Evolutionary conservation across 2,329 filamentous ascomycete species (phyloP).

Genomic region (Sclerotiophoma versabilis): DNA sequence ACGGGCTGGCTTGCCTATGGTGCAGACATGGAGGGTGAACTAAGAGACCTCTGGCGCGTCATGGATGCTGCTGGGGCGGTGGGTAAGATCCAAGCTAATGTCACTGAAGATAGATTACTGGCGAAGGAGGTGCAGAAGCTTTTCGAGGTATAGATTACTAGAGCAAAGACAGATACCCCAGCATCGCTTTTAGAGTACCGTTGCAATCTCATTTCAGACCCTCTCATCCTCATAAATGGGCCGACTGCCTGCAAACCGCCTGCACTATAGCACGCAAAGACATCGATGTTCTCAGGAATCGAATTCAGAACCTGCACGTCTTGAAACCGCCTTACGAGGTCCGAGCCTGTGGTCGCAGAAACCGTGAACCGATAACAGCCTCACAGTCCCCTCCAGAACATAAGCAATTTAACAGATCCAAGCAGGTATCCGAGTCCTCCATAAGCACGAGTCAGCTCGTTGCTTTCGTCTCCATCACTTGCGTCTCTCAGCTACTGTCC

Average conservation of each 20-base stretch:
- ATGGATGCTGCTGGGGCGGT: conserved; percentile 77
- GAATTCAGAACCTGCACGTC: too few relatives aligned
- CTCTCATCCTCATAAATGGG: too few relatives aligned
- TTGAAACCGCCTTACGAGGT: too few relatives aligned
- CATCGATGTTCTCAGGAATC: too few relatives aligned
- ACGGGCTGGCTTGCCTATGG: conserved; percentile 79
- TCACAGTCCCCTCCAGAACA: background rate
- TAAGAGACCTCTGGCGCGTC: conserved; percentile 79
- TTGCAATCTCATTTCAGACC: too few relatives aligned
- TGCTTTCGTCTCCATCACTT: background rate
- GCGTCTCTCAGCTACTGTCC: background rate
- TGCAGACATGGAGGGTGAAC: conserved; percentile 71
- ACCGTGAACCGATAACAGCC: background rate
- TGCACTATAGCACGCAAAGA: too few relatives aligned
- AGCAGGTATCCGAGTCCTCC: background rate
- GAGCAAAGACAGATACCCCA: conserved; percentile 10
- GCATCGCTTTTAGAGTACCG: conserved; percentile 10
- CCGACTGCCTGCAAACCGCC: too few relatives aligned
- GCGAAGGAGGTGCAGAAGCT: conserved; percentile 46
- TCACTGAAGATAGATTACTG: conserved; percentile 40
- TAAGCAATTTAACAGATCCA: background rate
- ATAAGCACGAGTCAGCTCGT: background rate
- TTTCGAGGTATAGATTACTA: conserved; percentile 29
- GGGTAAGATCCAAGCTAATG: conserved; percentile 33
- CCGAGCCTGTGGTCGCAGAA: background rate